Percentiles rank a stretch among this genome's conserved stretches.
phyloP scores from a whole-genome alignment of 1,284 basidiomycete species.

The Papiliotrema fonsecae region DNA sequence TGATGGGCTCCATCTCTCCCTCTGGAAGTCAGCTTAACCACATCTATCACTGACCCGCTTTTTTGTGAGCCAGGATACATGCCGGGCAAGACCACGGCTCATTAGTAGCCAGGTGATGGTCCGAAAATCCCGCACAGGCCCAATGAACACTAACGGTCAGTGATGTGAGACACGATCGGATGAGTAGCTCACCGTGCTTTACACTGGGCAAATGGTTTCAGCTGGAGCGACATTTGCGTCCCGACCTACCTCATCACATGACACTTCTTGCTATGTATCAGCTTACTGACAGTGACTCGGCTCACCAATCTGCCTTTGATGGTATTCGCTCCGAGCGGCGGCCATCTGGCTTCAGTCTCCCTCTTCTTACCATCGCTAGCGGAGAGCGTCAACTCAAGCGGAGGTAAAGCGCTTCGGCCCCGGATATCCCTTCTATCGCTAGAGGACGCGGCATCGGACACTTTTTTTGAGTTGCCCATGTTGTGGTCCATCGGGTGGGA shows the following conservation, averaged over 20 bases:
- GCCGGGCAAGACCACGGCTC: constrained; percentile 18
- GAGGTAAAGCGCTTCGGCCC: not conserved
- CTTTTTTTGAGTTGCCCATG: too few relatives aligned
- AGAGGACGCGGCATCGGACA: not conserved
- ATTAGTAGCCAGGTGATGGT: constrained; percentile 2
- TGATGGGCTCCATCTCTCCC: not conserved
- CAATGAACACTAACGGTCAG: constrained; percentile 14
- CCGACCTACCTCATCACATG: constrained; percentile 13
- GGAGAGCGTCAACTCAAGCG: not conserved
- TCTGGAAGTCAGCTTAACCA: not conserved
- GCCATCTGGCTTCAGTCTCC: constrained; percentile 10
- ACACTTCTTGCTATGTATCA: constrained; percentile 9
- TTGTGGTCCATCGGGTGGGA: too few relatives aligned
- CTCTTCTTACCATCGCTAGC: not conserved
- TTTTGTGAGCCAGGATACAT: constrained; percentile 3
- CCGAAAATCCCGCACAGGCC: constrained; percentile 17
- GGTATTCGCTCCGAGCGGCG: constrained; percentile 11
- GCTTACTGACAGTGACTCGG: not conserved
- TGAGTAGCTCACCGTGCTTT: constrained; percentile 6
- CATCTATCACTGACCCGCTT: not conserved
- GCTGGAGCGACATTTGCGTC: not conserved
- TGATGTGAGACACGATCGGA: constrained; percentile 2
- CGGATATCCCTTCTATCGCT: not conserved
- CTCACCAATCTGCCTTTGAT: constrained; percentile 18
- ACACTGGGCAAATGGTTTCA: constrained; percentile 1